Evolutionary conservation across 2,329 filamentous ascomycete genomes (phyloP), one percentile per base, ranked within the genome.

Genomic region (Gaeumannomyces sp.): DNA sequence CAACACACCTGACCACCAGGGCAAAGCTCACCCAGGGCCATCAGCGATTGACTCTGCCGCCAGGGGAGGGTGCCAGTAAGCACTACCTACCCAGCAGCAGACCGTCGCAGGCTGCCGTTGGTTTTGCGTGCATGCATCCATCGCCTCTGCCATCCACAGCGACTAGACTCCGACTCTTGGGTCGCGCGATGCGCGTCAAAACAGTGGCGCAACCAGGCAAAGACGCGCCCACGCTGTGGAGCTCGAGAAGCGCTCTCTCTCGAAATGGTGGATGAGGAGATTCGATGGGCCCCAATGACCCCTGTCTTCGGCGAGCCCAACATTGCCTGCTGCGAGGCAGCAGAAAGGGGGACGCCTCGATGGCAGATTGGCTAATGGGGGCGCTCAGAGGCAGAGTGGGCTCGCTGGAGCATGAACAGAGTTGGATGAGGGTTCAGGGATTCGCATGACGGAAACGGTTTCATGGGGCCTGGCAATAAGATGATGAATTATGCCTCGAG

Each of bases 391-490:
- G 61, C 60, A 63, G 53, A 45, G 64, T 33, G 14, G 62, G 35
- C 33, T 60, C 31, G 62, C 59, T 61, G 45, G 60, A 56, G 33
- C 38, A 60, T 35, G 58, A 56, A 65, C 50, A 58, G 57, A 64
- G 61, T 65, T 67, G 68, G 65, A 67, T 67, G 69, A 69, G 69
- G 68, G 69, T 63, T 67, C 70, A 70, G 69, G 74, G 72, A 75
- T 73, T 70, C 73, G 79, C 79, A 81, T 81, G 76, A 81, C 70
- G 71, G 76, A 76, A 76, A 73, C 72, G 71, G 75, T 79, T 78
- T 78, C 75, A 77, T 72, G 73, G 70, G 74, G 76, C 77, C 76
- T 76, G 74, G 78, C 72, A 81, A 81, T 81, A 78, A 80, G 79
- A 80, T 72, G 70, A 71, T 71, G 73, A 72, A 63, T 80, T 80